Evolutionary conservation across 352 stramenopile genomes (phyloP).

Genomic region (Globisporangium okanoganense): DNA sequence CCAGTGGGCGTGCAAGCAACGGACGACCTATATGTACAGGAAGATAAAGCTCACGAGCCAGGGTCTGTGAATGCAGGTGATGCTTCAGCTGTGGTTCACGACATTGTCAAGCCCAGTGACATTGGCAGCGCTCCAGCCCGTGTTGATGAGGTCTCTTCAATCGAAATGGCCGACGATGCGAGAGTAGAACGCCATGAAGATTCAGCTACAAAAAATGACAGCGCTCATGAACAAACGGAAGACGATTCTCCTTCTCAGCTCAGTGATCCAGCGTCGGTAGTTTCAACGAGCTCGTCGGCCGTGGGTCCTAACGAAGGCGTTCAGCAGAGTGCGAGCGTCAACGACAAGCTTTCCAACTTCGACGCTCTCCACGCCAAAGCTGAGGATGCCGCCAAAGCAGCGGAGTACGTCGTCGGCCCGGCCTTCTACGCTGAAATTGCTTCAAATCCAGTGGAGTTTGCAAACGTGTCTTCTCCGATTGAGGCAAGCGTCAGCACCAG

Average conservation of each 20-base stretch:
- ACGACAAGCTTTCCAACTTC: background rate
- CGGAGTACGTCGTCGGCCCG: too few relatives aligned
- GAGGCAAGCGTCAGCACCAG: background rate
- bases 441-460: background rate
- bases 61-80: background rate
- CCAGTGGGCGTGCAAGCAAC: too few relatives aligned
- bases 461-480: background rate
- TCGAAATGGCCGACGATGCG: background rate
- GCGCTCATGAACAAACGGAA: background rate
- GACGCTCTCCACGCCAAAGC: background rate
- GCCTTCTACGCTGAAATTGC: background rate
- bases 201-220: background rate
- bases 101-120: background rate
- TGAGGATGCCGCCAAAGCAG: background rate
- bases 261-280: background rate
- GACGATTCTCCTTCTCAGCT: background rate
- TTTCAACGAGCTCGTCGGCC: background rate
- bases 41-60: background rate
- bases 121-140: background rate
- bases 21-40: too few relatives aligned
- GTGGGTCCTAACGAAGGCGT: background rate
- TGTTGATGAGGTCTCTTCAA: background rate
- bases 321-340: background rate
- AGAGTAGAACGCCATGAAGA: background rate
- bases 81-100: background rate